phyloP scores from a whole-genome alignment of 768 basidiomycete genomes.

The Ephemerocybe angulata region DNA sequence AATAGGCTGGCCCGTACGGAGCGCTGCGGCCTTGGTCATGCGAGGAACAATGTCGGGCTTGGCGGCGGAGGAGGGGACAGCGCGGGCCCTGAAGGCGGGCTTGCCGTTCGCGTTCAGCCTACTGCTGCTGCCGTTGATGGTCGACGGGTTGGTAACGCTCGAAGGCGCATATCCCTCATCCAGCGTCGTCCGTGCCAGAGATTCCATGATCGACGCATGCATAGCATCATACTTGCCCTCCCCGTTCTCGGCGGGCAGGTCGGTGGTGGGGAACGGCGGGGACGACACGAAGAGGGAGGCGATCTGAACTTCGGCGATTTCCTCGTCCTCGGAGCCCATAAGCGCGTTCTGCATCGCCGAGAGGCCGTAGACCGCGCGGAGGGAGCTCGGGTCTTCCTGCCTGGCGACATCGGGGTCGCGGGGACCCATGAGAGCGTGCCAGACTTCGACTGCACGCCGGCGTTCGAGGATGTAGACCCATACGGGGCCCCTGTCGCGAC shows the following conservation, averaged over 20 bases:
- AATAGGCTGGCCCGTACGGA: conserved; percentile 58
- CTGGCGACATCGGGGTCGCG: conserved; percentile 56
- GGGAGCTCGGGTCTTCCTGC: conserved; percentile 53
- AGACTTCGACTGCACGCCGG: conserved; percentile 75
- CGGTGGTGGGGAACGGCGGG: conserved; percentile 69
- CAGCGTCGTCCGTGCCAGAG: conserved; percentile 35
- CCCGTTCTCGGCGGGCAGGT: conserved; percentile 46
- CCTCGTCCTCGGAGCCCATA: conserved; percentile 65
- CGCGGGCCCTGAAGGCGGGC: conserved; percentile 59
- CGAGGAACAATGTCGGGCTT: conserved; percentile 74
- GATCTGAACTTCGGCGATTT: conserved; percentile 78
- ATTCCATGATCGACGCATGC: conserved; percentile 42
- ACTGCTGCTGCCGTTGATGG: conserved; percentile 36
- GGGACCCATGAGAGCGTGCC: conserved; percentile 73
- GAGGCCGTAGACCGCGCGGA: conserved; percentile 67
- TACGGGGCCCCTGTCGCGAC: conserved; percentile 63
- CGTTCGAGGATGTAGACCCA: conserved; percentile 91
- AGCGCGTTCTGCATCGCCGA: conserved; percentile 56
- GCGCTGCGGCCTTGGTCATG: conserved; percentile 67
- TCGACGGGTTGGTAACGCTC: conserved; percentile 38
- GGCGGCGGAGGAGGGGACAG: conserved; percentile 56
- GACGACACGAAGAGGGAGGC: conserved; percentile 76
- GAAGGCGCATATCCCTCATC: conserved; percentile 40
- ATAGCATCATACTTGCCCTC: conserved; percentile 32
- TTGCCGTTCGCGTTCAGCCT: conserved; percentile 43